Evolutionary conservation across 257 asterid species (phyloP), one percentile per base, ranked within the genome.

Genomic region (Nicotiana obtusifolia): DNA sequence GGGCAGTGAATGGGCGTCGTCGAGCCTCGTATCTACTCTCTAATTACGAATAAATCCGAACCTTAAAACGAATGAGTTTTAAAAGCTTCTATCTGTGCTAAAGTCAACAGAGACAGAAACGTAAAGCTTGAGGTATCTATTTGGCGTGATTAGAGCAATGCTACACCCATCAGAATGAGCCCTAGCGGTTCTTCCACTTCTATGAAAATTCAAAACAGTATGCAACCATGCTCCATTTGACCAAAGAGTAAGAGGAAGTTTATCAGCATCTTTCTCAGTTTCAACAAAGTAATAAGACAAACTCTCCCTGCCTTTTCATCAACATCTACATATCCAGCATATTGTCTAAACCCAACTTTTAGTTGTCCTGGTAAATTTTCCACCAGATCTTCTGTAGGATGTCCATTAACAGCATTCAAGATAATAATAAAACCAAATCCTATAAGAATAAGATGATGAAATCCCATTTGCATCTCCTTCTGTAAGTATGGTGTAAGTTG

Each of bases 161-260:
- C n/a, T n/a, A n/a, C n/a, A n/a, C n/a, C n/a, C n/a, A n/a, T n/a
- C n/a, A n/a, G n/a, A n/a, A n/a, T n/a, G n/a, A n/a, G n/a, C n/a
- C n/a, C n/a, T n/a, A n/a, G n/a, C n/a, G n/a, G n/a, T n/a, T n/a
- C n/a, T n/a, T n/a, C n/a, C n/a, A n/a, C n/a, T n/a, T n/a, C n/a
- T n/a, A n/a, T n/a, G n/a, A n/a, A n/a, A n/a, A n/a, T n/a, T n/a
- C n/a, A n/a, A n/a, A n/a, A n/a, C n/a, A n/a, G n/a, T n/a, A n/a
- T n/a, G n/a, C n/a, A n/a, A n/a, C n/a, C n/a, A n/a, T n/a, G n/a
- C 90, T 85, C 90, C 90, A 71, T 87, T 87, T 54, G 85, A 33
- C 90, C 90, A 87, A 10, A 87, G 85, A 77, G 90, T 77, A 30
- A 87, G 87, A 28, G 90, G 90, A 16, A 53, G 84, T 20, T 64